Evolutionary conservation across 257 asterid genomes (phyloP), one percentile per base, ranked within the genome.

Genomic region (Solanum lignicaule): DNA sequence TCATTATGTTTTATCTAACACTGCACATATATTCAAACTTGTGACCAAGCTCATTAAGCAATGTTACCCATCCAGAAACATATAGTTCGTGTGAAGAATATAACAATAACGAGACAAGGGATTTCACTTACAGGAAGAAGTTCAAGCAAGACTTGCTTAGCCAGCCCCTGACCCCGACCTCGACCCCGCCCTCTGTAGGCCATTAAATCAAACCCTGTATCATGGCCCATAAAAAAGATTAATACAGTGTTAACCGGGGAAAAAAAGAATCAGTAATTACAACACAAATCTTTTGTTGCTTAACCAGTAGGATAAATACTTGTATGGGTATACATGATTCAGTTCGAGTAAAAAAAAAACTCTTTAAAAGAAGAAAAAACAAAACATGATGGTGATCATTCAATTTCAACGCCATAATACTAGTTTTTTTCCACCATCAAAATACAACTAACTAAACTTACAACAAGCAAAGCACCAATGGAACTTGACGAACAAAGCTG

Each of bases 121-220:
- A 86, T 11, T 35, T 68, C 35, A 83, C 12, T 90, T 86, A 90
- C 94, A 27, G 96, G 97, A 89, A 91, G 94, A 41, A 88, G 89
- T 58, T 90, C 93, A 71, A 89, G 92, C 5, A 93, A 87, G 1
- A 33, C 87, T 86, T 91, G 90, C 89, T 85, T 90, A 21, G 92
- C 93, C 9, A 29, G 7, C 8, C 88, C 20, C 52, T 13, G 52
- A 25, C 93, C 94, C 1, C 93, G 73, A 2, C 93, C 93, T 39
- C 92, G 87, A 23, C 97, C 93, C 27, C 94, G 75, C 16, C 97
- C 94, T 88, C 95, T 92, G 43, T 35, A 91, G 15, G 93, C 83
- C 98, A 94, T 93, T 73, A 27, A 79, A 43, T 46, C 27, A 12
- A 81, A 79, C 36, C 60, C 65, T 43, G 65, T 27, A 79, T 78